Evolutionary conservation across 768 basidiomycete genomes (phyloP).

Genomic region (Boletus edulis): DNA sequence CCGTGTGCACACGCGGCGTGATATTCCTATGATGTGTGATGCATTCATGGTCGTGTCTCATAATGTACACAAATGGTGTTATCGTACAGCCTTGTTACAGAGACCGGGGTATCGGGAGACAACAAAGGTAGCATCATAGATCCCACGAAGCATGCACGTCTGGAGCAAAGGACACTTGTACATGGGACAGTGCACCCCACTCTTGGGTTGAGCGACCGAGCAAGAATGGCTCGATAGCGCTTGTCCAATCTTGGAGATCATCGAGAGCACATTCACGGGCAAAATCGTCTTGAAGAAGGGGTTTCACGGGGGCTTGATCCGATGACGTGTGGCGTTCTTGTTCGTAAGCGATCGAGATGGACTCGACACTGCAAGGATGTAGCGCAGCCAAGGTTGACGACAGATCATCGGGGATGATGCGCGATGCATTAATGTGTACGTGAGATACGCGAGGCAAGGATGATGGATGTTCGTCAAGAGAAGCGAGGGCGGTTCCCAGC

Average conservation of each 20-base stretch:
- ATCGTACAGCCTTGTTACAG: not conserved
- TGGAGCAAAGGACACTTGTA: constrained; percentile 16
- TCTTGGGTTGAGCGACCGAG: constrained; percentile 7
- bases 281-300: constrained; percentile 20
- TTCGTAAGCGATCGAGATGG: constrained; percentile 24
- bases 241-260: constrained; percentile 29
- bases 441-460: constrained; percentile 14
- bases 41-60: too few relatives aligned
- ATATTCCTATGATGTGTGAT: too few relatives aligned
- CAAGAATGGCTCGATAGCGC: constrained; percentile 21
- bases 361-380: constrained; percentile 13
- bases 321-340: constrained; percentile 1
- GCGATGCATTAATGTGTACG: constrained; percentile 28
- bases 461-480: not conserved
- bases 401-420: constrained; percentile 21
- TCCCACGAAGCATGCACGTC: constrained; percentile 23
- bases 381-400: constrained; percentile 20
- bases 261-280: constrained; percentile 30
- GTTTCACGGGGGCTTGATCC: constrained; percentile 1
- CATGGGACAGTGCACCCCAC: constrained; percentile 16
- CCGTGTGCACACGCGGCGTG: not conserved
- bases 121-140: constrained; percentile 9
- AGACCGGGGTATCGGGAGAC: not conserved
- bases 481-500: constrained; percentile 23
- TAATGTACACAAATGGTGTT: not conserved